These are phyloP conservation scores for Chaetoscypha palmicola DNA, from an alignment of 2,329 filamentous ascomycete genomes.

Conservation along the genomic window DNA sequence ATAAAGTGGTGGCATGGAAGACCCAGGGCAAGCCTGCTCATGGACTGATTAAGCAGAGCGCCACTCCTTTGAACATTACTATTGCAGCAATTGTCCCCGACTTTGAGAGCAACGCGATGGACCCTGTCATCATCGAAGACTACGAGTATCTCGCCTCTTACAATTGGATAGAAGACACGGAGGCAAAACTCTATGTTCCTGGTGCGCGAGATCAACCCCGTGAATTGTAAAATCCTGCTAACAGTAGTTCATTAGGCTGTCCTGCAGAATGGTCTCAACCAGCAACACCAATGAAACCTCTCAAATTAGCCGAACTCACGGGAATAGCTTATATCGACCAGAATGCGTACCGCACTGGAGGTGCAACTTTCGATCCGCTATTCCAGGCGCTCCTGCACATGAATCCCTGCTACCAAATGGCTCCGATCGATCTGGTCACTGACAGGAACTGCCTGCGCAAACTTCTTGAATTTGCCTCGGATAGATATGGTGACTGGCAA, in stretches of 20 bases:
- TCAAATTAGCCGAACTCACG: conserved; percentile 12
- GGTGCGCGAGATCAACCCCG: conserved; percentile 5
- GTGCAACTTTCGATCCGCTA: conserved; percentile 24
- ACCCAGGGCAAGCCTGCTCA: too few relatives aligned
- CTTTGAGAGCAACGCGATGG: background rate
- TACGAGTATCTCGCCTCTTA: conserved; percentile 21
- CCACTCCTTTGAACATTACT: too few relatives aligned
- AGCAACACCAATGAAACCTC: conserved; percentile 14
- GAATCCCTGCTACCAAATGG: conserved; percentile 20
- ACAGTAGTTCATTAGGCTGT: conserved; percentile 11
- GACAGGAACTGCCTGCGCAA: conserved; percentile 30
- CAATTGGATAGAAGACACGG: conserved; percentile 14
- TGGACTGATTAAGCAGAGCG: too few relatives aligned
- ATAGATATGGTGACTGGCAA: conserved; percentile 24
- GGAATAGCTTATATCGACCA: conserved; percentile 28
- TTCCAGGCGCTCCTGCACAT: conserved; percentile 22
- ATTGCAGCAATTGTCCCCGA: background rate
- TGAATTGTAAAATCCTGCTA: background rate
- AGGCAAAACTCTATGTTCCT: conserved; percentile 20
- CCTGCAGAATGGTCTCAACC: conserved; percentile 14
- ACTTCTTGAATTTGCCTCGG: conserved; percentile 23
- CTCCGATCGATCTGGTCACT: conserved; percentile 24
- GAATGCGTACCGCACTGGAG: conserved; percentile 26
- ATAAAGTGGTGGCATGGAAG: too few relatives aligned
- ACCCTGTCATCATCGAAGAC: conserved; percentile 10